Conservation (phyloP, 495 filamentous ascomycete species). For the Bathelium albidoporum region DNA sequence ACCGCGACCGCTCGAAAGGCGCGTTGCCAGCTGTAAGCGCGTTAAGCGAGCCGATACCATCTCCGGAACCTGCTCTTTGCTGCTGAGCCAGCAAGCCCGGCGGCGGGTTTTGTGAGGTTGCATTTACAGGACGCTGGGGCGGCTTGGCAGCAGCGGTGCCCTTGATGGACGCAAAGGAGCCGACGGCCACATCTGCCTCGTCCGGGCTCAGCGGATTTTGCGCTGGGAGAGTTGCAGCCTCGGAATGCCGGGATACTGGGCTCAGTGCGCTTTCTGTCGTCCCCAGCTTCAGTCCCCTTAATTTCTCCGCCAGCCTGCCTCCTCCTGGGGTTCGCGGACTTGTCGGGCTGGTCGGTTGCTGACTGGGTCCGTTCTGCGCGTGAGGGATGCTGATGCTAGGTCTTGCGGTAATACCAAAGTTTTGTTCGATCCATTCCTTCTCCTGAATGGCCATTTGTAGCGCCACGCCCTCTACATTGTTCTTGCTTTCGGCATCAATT, state of each 20-base stretch:
- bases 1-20: constrained; percentile 17
- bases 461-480: constrained; percentile 66
- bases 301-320: constrained; percentile 61
- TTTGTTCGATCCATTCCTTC: constrained; percentile 68
- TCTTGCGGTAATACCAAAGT: constrained; percentile 52
- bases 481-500: constrained; percentile 35
- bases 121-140: constrained; percentile 24
- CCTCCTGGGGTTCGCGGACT: constrained; percentile 44
- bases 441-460: constrained; percentile 72
- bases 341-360: constrained; percentile 31
- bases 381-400: constrained; percentile 14
- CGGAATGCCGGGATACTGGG: neutral
- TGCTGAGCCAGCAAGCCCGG: constrained; percentile 28
- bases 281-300: constrained; percentile 62
- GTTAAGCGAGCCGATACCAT: constrained; percentile 33
- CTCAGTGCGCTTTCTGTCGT: constrained; percentile 53
- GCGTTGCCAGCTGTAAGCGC: constrained; percentile 19
- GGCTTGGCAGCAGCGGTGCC: constrained; percentile 28
- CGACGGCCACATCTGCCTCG: constrained; percentile 54
- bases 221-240: neutral
- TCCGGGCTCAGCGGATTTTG: constrained; percentile 49
- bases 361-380: constrained; percentile 23
- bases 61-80: constrained; percentile 36
- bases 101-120: constrained; percentile 31
- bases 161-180: constrained; percentile 45